Conservation (phyloP, 768 basidiomycete species). For the Pulveroboletus sp. region DNA sequence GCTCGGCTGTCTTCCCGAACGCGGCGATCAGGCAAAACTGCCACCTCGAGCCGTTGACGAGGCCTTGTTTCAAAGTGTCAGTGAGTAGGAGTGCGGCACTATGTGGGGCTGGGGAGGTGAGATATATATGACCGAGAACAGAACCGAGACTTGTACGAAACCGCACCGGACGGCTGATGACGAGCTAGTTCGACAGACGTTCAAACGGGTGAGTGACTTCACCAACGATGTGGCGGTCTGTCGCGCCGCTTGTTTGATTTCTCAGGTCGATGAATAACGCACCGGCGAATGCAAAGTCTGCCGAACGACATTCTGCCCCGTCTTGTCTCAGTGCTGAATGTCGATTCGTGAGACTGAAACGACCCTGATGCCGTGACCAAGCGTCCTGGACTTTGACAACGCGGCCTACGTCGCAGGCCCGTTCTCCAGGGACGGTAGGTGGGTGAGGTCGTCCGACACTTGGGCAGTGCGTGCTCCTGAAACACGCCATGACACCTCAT, state of each 20-base stretch:
- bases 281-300: not conserved
- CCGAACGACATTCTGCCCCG: not conserved
- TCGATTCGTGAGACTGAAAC: not conserved
- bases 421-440: not conserved
- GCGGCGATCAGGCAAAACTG: not conserved
- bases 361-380: not conserved
- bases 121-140: not conserved
- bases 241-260: not conserved
- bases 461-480: not conserved
- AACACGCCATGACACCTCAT: conserved; percentile 3
- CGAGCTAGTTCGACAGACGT: not conserved
- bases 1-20: not conserved
- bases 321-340: not conserved
- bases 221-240: not conserved
- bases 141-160: not conserved
- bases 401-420: not conserved
- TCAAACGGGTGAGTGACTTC: not conserved
- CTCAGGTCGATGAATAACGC: not conserved
- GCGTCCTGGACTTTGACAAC: not conserved
- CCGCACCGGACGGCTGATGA: not conserved
- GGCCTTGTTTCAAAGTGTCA: no score
- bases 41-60: not conserved
- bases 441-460: not conserved
- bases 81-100: not conserved
- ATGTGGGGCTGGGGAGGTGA: not conserved